Percentiles rank a stretch among this genome's conserved stretches.
Conservation (phyloP, 1,284 basidiomycete genomes). For the Cryptococcus hybrid region DNA sequence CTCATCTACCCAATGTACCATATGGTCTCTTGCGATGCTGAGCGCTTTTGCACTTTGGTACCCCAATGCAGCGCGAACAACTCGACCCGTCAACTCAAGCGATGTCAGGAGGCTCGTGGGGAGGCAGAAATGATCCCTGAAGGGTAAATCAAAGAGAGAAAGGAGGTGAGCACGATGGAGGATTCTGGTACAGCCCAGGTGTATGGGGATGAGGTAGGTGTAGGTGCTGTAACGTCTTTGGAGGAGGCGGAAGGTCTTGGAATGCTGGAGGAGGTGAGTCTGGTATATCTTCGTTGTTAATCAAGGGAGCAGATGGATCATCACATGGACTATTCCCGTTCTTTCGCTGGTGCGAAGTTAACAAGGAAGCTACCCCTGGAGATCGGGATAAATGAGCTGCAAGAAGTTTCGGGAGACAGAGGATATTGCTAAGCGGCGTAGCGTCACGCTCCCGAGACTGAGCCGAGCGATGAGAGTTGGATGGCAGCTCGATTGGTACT, state of each 20-base stretch:
- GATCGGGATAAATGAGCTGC: constrained; percentile 12
- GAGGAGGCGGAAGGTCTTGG: constrained; percentile 5
- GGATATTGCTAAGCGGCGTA: constrained; percentile 14
- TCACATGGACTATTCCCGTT: background rate
- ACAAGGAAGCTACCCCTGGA: background rate
- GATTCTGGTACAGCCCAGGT: constrained; percentile 39
- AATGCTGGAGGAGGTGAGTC: background rate
- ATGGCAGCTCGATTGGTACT: background rate
- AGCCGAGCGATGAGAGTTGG: background rate
- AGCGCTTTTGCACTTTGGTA: constrained; percentile 37
- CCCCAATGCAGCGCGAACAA: constrained; percentile 35
- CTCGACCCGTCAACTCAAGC: constrained; percentile 25
- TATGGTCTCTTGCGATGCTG: constrained; percentile 17
- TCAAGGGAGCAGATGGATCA: background rate
- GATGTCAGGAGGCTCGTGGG: constrained; percentile 9
- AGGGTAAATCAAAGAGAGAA: constrained; percentile 40
- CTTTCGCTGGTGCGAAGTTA: background rate
- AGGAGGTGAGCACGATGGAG: constrained; percentile 28
- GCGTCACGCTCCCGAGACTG: background rate
- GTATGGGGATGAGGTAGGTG: constrained; percentile 34
- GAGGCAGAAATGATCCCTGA: constrained; percentile 18
- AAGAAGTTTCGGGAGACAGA: constrained; percentile 30
- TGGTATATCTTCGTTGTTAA: background rate
- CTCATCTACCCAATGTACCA: constrained; percentile 14
- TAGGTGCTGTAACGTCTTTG: constrained; percentile 28